Percentiles rank a stretch among this genome's conserved stretches.
Evolutionary conservation across 2,329 filamentous ascomycete genomes (phyloP).

Genomic region (Botrytis elliptica): DNA sequence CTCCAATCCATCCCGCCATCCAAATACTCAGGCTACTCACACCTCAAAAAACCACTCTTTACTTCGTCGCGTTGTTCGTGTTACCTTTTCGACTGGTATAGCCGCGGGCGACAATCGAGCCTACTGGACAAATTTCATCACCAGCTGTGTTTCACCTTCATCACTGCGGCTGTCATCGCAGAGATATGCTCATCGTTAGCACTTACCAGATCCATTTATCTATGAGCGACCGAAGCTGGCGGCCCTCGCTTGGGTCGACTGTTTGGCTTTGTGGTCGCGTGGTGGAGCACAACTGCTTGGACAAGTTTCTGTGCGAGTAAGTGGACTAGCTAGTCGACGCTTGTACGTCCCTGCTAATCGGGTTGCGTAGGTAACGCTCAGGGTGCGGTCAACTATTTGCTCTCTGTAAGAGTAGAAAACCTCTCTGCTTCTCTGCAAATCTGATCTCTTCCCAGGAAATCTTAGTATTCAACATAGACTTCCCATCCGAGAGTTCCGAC

Average conservation of each 20-base stretch:
- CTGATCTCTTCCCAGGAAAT: conserved; percentile 18
- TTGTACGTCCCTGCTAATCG: neutral
- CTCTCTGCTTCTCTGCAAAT: neutral
- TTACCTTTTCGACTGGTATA: conserved; percentile 61
- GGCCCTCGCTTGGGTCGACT: conserved; percentile 22
- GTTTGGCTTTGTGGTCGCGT: conserved; percentile 24
- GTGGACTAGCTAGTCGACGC: neutral
- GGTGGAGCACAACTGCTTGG: conserved; percentile 26
- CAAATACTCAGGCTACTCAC: neutral
- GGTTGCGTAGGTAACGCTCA: conserved; percentile 20
- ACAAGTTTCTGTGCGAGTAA: conserved; percentile 23
- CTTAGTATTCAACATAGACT: conserved; percentile 24
- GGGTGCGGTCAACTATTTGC: conserved; percentile 26
- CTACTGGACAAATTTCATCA: conserved; percentile 60
- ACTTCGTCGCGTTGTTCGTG: conserved; percentile 59
- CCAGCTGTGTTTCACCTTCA: conserved; percentile 23
- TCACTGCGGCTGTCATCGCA: conserved; percentile 26
- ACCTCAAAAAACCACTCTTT: conserved; percentile 48
- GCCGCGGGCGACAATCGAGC: conserved; percentile 60
- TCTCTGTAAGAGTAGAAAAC: conserved; percentile 15
- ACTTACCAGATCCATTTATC: conserved; percentile 26
- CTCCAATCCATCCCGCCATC: neutral
- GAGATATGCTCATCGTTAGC: conserved; percentile 24
- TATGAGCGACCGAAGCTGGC: conserved; percentile 23
- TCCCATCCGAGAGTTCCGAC: conserved; percentile 19